Conservation (phyloP, 305 asterid species). For the Fraxinus baroniana region DNA sequence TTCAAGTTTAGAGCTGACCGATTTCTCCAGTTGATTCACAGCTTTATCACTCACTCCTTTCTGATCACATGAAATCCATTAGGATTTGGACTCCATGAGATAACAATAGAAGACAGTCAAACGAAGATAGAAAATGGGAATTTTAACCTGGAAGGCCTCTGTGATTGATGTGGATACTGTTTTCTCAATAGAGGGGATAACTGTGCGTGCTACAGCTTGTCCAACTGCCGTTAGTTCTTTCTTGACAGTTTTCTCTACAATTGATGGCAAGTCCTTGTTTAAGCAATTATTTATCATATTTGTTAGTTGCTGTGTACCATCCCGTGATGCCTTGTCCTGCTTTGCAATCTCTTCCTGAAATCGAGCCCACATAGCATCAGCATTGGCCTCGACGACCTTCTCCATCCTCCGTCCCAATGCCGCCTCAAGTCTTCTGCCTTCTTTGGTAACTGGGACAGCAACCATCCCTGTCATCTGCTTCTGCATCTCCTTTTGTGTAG, state of each 20-base stretch:
- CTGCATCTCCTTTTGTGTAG: conserved; percentile 70
- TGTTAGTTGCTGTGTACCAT: conserved; percentile 60
- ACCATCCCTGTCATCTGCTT: conserved; percentile 67
- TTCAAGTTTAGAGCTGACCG: conserved; percentile 80
- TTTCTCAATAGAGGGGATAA: conserved; percentile 74
- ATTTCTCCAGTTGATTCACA: conserved; percentile 77
- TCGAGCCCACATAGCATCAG: conserved; percentile 88
- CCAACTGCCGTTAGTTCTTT: conserved; percentile 64
- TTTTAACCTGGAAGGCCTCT: conserved; percentile 77
- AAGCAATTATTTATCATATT: conserved; percentile 52
- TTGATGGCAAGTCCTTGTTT: conserved; percentile 70
- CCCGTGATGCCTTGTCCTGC: conserved; percentile 73
- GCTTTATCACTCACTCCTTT: conserved; percentile 91
- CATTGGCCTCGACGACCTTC: conserved; percentile 67
- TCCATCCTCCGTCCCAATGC: conserved; percentile 72
- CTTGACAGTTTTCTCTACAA: conserved; percentile 72
- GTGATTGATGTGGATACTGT: conserved; percentile 56
- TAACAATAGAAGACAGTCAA: conserved; percentile 11
- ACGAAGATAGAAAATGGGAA: conserved; percentile 18
- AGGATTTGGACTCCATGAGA: conserved; percentile 24
- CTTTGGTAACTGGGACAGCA: conserved; percentile 67
- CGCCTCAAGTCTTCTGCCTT: conserved; percentile 77
- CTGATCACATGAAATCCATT: conserved; percentile 50
- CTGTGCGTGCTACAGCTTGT: conserved; percentile 70
- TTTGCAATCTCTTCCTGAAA: conserved; percentile 75